A percentile compares a stretch with the other conserved stretches of the same genome.
Evolutionary conservation across 805 yeast genomes (phyloP).

Genomic region (Wickerhamiella spandovensis): DNA sequence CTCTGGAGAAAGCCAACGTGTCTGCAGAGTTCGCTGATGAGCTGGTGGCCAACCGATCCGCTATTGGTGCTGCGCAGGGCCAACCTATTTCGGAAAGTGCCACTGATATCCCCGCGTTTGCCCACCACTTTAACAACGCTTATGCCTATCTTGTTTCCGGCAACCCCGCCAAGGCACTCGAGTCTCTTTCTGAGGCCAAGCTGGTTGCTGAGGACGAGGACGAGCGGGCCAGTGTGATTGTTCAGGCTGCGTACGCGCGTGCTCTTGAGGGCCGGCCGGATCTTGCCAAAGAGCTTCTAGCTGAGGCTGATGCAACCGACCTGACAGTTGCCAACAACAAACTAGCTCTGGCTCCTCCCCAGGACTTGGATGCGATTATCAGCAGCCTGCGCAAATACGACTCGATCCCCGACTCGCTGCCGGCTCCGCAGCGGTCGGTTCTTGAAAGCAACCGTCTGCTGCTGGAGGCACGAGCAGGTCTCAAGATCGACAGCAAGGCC

Average conservation of each 20-base stretch:
- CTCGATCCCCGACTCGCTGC: conserved; percentile 6
- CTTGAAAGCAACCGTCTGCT: conserved; percentile 30
- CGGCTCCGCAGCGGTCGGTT: conserved; percentile 23
- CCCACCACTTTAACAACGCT: conserved; percentile 47
- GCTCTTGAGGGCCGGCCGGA: conserved; percentile 27
- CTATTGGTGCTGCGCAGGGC: conserved; percentile 30
- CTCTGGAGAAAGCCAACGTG: conserved; percentile 27
- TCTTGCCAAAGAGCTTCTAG: conserved; percentile 29
- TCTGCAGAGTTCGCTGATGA: conserved; percentile 38
- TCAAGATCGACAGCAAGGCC: conserved; percentile 13
- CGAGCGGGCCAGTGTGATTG: conserved; percentile 36
- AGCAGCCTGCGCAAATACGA: conserved; percentile 10
- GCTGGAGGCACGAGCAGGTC: conserved; percentile 28
- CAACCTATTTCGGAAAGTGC: conserved; percentile 8
- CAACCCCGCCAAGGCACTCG: conserved; percentile 30
- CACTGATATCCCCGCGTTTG: conserved; percentile 30
- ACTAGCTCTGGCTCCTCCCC: conserved; percentile 7
- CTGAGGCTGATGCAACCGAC: conserved; percentile 22
- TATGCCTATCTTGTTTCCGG: conserved; percentile 34
- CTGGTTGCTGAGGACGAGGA: conserved; percentile 29
- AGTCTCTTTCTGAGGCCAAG: conserved; percentile 34
- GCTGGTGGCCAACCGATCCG: conserved; percentile 44
- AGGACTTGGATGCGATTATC: conserved; percentile 8
- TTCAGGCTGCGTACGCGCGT: conserved; percentile 46
- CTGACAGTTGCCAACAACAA: conserved; percentile 32